Evolutionary conservation across 1,284 basidiomycete genomes (phyloP), one percentile per base, ranked within the genome.

Genomic region (Cutaneotrichosporon daszewskae): DNA sequence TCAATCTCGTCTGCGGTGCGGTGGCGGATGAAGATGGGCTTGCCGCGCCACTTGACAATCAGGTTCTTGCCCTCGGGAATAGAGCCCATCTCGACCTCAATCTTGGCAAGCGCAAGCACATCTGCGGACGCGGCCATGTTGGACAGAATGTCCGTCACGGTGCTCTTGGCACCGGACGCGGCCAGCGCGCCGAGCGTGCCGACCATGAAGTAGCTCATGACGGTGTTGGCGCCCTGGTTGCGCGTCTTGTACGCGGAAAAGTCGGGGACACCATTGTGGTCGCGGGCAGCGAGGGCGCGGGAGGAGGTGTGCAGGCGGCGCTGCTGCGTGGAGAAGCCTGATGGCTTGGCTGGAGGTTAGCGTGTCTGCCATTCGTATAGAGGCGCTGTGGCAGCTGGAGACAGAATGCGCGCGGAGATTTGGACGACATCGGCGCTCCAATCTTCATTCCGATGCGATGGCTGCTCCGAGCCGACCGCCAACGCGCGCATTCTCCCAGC

Each of bases 11-110:
- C 79, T 47, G 79, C 69, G 20, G 95, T 99, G 64, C 95, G 83
- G 78, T 99, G 94, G 60, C 95, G 84, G 71, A 99, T 89, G 77
- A 98, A 98, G 49, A 99, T 94, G 58, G 95, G 95, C 80, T 98
- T 99, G 71, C 94, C 95, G 70, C 94, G 87, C 95, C 95, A 98
- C 76, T 95, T 95, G 77, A 95, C 88, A 72, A 95, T 84, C 60
- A 88, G 87, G 64, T 69, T 69, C 54, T 68, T 67, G 53, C 66
- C 66, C 78, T 96, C 90, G 26, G 95, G 95, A 64, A 99, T 98
- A 53, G 76, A 77, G 48, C 75, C 75, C 62, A 98, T 83, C 47
- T 94, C 91, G 53, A 99, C 83, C 75, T 99, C 95, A 52, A 97
- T 88, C 77, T 97, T 97, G 58, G 95, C 95, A 56, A 98, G 79